phyloP scores from a whole-genome alignment of 768 basidiomycete genomes.

The Candolleomyces eurysporus region DNA sequence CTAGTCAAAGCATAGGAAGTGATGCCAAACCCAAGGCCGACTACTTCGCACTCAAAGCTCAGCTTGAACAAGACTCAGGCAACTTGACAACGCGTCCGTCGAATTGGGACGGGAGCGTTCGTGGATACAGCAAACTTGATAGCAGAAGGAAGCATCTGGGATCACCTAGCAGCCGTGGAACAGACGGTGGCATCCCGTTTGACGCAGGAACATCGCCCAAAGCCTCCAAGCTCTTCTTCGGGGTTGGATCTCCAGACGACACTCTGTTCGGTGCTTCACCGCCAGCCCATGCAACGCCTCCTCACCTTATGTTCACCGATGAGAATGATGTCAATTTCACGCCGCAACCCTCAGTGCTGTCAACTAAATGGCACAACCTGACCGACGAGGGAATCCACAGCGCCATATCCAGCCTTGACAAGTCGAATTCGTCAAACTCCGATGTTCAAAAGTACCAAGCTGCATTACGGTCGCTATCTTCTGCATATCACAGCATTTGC shows the following conservation, averaged over 20 bases:
- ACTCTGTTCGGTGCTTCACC: constrained; percentile 2
- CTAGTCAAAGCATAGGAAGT: constrained; percentile 15
- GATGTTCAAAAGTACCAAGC: constrained; percentile 60
- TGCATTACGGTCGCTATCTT: constrained; percentile 67
- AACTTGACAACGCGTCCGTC: constrained; percentile 22
- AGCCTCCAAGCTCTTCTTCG: constrained; percentile 33
- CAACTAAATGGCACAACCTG: constrained; percentile 74
- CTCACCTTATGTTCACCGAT: constrained; percentile 32
- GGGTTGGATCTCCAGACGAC: constrained; percentile 40
- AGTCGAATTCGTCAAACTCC: constrained; percentile 24
- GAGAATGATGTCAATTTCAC: constrained; percentile 29
- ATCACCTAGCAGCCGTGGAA: constrained; percentile 18
- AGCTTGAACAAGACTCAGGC: constrained; percentile 44
- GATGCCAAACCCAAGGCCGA: constrained; percentile 34
- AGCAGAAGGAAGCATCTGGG: constrained; percentile 20
- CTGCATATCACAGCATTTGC: constrained; percentile 58
- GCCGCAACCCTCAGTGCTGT: constrained; percentile 45
- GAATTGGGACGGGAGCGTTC: constrained; percentile 52
- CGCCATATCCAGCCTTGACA: constrained; percentile 50
- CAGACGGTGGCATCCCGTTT: constrained; percentile 38
- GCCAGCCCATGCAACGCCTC: constrained; percentile 10
- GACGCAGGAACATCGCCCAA: constrained; percentile 29
- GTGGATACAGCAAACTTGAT: constrained; percentile 50
- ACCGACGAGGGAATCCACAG: constrained; percentile 73
- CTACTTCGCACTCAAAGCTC: constrained; percentile 63